Evolutionary conservation across 148 eudicot genomes (phyloP), one percentile per base, ranked within the genome.

Genomic region (Amaranthus cruentus): DNA sequence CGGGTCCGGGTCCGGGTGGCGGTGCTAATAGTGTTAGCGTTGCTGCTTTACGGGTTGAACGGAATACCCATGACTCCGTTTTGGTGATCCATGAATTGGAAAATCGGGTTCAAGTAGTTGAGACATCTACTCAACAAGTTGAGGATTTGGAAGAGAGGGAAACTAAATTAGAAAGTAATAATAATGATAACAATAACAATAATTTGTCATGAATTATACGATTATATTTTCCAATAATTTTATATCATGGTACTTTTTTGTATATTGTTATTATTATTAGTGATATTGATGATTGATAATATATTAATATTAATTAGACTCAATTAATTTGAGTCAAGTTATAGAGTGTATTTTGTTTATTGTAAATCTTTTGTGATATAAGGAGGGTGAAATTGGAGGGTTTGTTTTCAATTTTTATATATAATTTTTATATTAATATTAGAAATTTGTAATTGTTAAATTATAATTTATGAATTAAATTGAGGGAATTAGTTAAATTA

Each of bases 21-120:
- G 55, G 42, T n/a, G 14, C 3, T 15, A 38, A 13, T 5, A 18
- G 9, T 9, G 50, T 55, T 2, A 52, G 79, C 9, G 82, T 79
- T 47, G 75, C 82, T 6, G 82, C 78, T 6, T 18, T 71, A 73
- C 72, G 52, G 43, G 71, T 80, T 3, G 61, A 75, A 76, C 52
- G 76, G 12, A 58, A 49, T 21, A 13, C n/a, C 6, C 70, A 55
- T 14, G 79, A 75, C 11, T 75, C 57, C 56, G 76, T 76, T 44
- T 67, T 79, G 50, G 76, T 80, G 57, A 51, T 51, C 49, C 70
- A 68, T 1, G 76, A 78, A 7, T 51, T 63, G 3, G 77, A 68
- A 12, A 62, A 21, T 11, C 66, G 55, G 14, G 68, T 60, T 6
- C 51, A 69, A 9, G 65, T 71, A 6, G 44, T 67, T 43, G 70